phyloP scores from a whole-genome alignment of 768 basidiomycete genomes.

The Naematelia aurantialba region DNA sequence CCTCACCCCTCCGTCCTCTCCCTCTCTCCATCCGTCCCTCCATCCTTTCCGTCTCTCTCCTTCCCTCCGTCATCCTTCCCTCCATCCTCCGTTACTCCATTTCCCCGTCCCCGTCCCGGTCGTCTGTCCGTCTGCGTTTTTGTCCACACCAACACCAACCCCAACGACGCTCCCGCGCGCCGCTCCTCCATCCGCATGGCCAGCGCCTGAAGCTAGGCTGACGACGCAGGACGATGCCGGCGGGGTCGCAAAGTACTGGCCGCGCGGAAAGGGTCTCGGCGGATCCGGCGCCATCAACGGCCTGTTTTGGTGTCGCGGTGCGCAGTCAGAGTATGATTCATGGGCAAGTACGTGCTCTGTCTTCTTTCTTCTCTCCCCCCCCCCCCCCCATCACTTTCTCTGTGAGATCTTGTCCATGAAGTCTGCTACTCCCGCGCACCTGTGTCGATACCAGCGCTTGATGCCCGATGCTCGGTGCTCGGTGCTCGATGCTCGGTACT shows the following conservation, averaged over 20 bases:
- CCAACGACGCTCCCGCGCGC: too few species aligned
- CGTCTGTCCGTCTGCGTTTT: too few species aligned
- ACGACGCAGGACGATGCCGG: conserved; percentile 21
- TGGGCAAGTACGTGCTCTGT: conserved; percentile 31
- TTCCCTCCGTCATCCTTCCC: not conserved
- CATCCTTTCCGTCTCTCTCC: not conserved
- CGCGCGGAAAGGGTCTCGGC: conserved; percentile 64
- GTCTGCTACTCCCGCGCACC: too few species aligned
- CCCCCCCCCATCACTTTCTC: not conserved
- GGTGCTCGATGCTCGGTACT: too few species aligned
- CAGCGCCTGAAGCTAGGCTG: not conserved
- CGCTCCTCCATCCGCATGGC: too few species aligned
- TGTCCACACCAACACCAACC: too few species aligned
- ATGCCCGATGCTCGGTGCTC: too few species aligned
- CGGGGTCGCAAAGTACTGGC: conserved; percentile 53
- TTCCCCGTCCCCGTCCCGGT: not conserved
- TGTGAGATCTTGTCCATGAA: too few species aligned
- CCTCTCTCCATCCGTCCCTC: not conserved
- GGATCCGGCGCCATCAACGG: conserved; percentile 69
- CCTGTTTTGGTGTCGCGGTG: conserved; percentile 56
- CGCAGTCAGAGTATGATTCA: conserved; percentile 32
- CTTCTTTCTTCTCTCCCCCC: not conserved
- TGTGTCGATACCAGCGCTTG: too few species aligned
- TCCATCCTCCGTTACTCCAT: not conserved
- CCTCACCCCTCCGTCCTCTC: not conserved